Evolutionary conservation across 257 asterid genomes (phyloP).

Genomic region (Ophiorrhiza pumila): DNA sequence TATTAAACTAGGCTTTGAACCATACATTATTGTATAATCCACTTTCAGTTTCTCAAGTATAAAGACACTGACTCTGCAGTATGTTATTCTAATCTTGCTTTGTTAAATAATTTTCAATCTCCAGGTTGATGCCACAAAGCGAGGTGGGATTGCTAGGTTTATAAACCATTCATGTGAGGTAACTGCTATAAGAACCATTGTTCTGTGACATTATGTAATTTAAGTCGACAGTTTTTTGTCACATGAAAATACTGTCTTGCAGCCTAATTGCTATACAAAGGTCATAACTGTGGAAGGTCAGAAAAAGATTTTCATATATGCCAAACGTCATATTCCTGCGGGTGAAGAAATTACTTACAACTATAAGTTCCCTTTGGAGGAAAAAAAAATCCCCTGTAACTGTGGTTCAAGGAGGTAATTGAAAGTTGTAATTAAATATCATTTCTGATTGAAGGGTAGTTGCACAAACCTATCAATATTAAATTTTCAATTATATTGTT

Average conservation of each 20-base stretch:
- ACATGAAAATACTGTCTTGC: conserved; percentile 25
- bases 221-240: conserved; percentile 22
- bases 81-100: neutral
- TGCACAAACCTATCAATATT: neutral
- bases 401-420: conserved; percentile 87
- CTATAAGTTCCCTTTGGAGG: conserved; percentile 97
- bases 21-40: neutral
- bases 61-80: neutral
- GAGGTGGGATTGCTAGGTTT: conserved; percentile 97
- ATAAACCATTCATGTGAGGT: conserved; percentile 99
- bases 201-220: conserved; percentile 17
- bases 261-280: conserved; percentile 99
- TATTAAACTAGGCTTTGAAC: neutral
- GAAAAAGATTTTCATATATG: conserved; percentile 92
- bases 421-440: neutral
- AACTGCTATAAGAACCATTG: conserved; percentile 18
- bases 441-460: too few species aligned
- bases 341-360: conserved; percentile 96
- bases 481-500: too few species aligned
- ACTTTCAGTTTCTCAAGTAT: neutral
- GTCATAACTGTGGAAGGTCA: conserved; percentile 96
- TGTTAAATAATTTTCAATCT: conserved; percentile 13
- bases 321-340: conserved; percentile 87
- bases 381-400: conserved; percentile 94
- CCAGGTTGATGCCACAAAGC: conserved; percentile 99